Base-by-base conservation (phyloP, 2,329 filamentous ascomycete species). In the Curvularia sp. region DNA sequence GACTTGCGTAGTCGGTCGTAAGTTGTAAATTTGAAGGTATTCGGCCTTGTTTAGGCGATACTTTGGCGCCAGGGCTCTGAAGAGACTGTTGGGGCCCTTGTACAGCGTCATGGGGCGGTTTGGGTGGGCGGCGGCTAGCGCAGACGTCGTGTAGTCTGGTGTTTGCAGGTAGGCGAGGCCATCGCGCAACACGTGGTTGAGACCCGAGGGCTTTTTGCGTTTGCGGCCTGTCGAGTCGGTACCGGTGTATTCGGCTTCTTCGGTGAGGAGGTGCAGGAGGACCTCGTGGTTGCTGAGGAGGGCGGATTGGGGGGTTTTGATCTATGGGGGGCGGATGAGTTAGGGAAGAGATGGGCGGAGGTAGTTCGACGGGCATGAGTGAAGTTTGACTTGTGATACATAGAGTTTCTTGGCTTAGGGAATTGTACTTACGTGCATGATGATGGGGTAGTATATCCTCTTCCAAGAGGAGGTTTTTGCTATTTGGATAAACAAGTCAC, bases 271-370 rank as follows among this genome's bases (percentile, higher is more conserved):
- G 66, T 77, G 74, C 19, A 73, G 67, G 68, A 87, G 88, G 63
- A 92, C 89, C 80, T 92, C 90, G 64, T 86, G 89, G 75, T 92
- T 92, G 73, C 87, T 86, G 70, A 93, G 80, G 41, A 88, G 83
- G 5, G 88, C 88, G 28, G 86, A 86, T 73, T 92, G 88, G 3
- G 89, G 81, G 70, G 90, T 89, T 67, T 92, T 79, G 70, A 93
- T 85, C 83, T 91, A 59, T n/a, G 53, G 27, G 47, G 15, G 3
- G 12, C 18, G 28, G 12, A 15, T 32, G 49, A 18, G 34, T 23
- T 41, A 30, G n/a, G 25, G 30, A 32, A 32, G 19, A 7, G 18
- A n/a, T n/a, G n/a, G 21, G 19, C 13, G 21, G 32, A 18, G 48
- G 3, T 32, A n/a, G 30, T 30, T 27, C 19, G 10, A 4, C 25